These are phyloP conservation scores for Sophora flavescens DNA, from an alignment of 306 rosid genomes.

Conservation along the genomic window DNA sequence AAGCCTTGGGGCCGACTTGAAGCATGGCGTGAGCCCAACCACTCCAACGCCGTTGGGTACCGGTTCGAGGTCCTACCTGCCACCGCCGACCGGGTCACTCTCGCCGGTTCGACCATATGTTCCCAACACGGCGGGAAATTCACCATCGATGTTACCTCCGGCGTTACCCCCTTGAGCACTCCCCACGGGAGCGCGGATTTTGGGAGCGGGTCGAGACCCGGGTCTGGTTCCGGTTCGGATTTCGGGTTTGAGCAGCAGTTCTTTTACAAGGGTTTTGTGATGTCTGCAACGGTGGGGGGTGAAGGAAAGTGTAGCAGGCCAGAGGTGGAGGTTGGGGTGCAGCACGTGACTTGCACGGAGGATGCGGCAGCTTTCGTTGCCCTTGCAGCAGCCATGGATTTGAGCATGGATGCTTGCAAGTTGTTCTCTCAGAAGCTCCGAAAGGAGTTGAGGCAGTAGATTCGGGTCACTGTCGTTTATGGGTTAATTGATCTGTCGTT, in stretches of 20 bases:
- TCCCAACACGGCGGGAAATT: slow-evolving; percentile 55
- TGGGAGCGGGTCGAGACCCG: slow-evolving; percentile 45
- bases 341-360: slow-evolving; percentile 58
- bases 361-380: slow-evolving; percentile 64
- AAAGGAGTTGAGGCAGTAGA: slow-evolving; percentile 57
- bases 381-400: slow-evolving; percentile 61
- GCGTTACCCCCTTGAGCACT: slow-evolving; percentile 49
- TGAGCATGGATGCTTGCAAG: slow-evolving; percentile 62
- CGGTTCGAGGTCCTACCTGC: slow-evolving; percentile 56
- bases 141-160: slow-evolving; percentile 50
- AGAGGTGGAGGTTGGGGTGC: slow-evolving; percentile 59
- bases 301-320: slow-evolving; percentile 51
- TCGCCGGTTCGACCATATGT: slow-evolving; percentile 47
- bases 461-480: slow-evolving; percentile 33
- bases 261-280: slow-evolving; percentile 54
- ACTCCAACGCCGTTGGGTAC: slow-evolving; percentile 51
- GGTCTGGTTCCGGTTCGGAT: slow-evolving; percentile 46
- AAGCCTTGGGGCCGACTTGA: slow-evolving; percentile 64
- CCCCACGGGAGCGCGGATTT: slow-evolving; percentile 56
- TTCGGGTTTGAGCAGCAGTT: slow-evolving; percentile 40
- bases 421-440: slow-evolving; percentile 58
- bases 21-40: slow-evolving; percentile 54
- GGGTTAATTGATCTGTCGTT: slow-evolving; percentile 35
- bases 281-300: slow-evolving; percentile 58
- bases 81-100: slow-evolving; percentile 47